A percentile compares a stretch with the other conserved stretches of the same genome.
Conservation (phyloP, 331 rosid genomes). For the Malus hybrid region DNA sequence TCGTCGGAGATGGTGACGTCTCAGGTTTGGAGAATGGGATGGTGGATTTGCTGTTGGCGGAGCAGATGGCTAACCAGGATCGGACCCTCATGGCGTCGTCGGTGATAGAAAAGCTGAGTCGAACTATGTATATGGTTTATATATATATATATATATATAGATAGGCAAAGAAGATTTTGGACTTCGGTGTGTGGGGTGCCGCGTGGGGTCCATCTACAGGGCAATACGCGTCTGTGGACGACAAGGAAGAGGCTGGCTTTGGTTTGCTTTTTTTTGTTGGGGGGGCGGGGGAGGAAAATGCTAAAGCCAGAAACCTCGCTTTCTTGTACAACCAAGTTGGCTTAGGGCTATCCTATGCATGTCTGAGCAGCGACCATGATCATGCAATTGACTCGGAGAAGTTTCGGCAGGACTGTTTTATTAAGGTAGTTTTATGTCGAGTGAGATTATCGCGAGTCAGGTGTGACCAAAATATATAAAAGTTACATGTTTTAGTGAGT, state of each 20-base stretch:
- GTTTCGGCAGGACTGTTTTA: too few species aligned
- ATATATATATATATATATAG: neutral
- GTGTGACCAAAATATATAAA: too few species aligned
- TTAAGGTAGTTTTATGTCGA: too few species aligned
- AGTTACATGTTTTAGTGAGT: too few species aligned
- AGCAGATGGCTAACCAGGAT: constrained; percentile 38
- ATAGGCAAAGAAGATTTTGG: neutral
- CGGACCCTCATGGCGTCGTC: constrained; percentile 36
- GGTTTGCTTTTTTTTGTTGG: neutral
- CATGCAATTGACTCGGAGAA: neutral
- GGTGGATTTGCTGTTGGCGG: constrained; percentile 22
- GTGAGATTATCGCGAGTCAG: too few species aligned
- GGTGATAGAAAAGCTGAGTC: neutral
- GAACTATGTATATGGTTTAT: neutral
- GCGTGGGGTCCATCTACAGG: neutral
- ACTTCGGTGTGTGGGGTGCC: neutral
- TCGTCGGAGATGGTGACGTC: neutral
- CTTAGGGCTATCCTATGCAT: neutral
- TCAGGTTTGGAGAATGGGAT: constrained; percentile 3
- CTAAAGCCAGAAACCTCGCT: neutral
- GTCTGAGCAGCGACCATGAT: neutral
- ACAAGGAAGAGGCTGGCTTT: neutral
- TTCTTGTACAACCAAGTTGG: neutral
- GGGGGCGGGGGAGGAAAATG: neutral
- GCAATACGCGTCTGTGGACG: neutral